A percentile compares a stretch with the other conserved stretches of the same genome.
phyloP scores from a whole-genome alignment of 805 yeast genomes.

The Candida oleophila region DNA sequence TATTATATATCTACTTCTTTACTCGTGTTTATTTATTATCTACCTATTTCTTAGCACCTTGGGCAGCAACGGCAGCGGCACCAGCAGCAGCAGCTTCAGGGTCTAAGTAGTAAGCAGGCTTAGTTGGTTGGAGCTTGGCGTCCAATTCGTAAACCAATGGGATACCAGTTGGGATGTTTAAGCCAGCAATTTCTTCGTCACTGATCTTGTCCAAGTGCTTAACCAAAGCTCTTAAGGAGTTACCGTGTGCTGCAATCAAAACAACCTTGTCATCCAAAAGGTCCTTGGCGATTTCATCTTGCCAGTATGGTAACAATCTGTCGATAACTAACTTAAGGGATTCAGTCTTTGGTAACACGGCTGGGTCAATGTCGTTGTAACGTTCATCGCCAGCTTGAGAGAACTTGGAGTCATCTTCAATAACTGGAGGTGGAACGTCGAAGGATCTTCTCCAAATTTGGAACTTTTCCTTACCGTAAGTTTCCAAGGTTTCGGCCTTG shows the following conservation, averaged over 20 bases:
- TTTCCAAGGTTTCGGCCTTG: conserved; percentile 87
- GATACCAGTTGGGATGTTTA: conserved; percentile 98
- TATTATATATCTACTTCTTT: not conserved
- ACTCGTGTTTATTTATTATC: not conserved
- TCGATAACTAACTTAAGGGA: conserved; percentile 93
- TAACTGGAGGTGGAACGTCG: conserved; percentile 93
- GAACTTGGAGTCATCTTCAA: conserved; percentile 74
- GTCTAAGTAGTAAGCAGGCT: conserved; percentile 94
- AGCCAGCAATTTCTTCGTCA: conserved; percentile 86
- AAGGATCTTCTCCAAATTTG: conserved; percentile 96
- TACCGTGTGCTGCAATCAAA: conserved; percentile 94
- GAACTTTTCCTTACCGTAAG: conserved; percentile 90
- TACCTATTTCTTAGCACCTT: conserved; percentile 57
- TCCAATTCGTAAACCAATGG: conserved; percentile 97
- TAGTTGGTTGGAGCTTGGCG: conserved; percentile 79
- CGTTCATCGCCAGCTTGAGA: conserved; percentile 85
- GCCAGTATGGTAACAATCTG: conserved; percentile 96
- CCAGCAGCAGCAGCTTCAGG: conserved; percentile 99
- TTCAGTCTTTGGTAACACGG: conserved; percentile 89
- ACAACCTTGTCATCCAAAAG: conserved; percentile 87
- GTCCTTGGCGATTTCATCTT: conserved; percentile 84
- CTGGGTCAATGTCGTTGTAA: conserved; percentile 80
- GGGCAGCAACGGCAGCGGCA: conserved; percentile 98
- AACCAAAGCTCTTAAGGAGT: conserved; percentile 94
- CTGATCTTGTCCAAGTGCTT: conserved; percentile 93